These are phyloP conservation scores for Colletotrichum sp. DNA, from an alignment of 2,329 filamentous ascomycete genomes.

Conservation along the genomic window DNA sequence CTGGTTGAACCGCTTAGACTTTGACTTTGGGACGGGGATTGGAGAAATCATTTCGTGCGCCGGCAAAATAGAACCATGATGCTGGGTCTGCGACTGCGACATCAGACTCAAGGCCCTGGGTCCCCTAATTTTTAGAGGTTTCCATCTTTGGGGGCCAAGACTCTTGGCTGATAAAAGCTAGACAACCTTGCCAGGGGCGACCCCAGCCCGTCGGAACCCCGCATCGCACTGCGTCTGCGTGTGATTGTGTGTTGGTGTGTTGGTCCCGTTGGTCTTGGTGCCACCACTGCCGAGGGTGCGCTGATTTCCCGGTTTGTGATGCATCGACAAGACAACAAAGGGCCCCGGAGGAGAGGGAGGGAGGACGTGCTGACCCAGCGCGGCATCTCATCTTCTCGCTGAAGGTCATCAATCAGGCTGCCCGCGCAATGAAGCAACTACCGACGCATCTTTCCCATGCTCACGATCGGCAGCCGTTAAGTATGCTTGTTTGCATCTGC, in stretches of 20 bases:
- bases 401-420: background rate
- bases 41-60: background rate
- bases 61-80: conserved; percentile 8
- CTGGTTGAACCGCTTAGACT: background rate
- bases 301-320: background rate
- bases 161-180: conserved; percentile 6
- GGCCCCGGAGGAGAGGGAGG: background rate
- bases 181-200: background rate
- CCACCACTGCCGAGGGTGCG: background rate
- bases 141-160: conserved; percentile 8
- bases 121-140: background rate
- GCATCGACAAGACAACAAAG: background rate
- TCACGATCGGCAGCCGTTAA: background rate
- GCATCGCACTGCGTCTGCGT: background rate
- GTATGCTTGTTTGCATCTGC: background rate
- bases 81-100: background rate
- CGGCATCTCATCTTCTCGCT: conserved; percentile 8
- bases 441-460: background rate
- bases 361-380: conserved; percentile 16
- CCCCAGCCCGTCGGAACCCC: background rate
- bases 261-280: background rate
- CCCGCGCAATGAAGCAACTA: background rate
- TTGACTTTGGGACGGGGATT: background rate
- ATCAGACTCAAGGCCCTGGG: background rate
- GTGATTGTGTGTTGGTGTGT: background rate